Percentiles rank a stretch among this genome's conserved stretches.
Evolutionary conservation across 495 filamentous ascomycete species (phyloP).

Genomic region (Thermothielavioides terrestris): DNA sequence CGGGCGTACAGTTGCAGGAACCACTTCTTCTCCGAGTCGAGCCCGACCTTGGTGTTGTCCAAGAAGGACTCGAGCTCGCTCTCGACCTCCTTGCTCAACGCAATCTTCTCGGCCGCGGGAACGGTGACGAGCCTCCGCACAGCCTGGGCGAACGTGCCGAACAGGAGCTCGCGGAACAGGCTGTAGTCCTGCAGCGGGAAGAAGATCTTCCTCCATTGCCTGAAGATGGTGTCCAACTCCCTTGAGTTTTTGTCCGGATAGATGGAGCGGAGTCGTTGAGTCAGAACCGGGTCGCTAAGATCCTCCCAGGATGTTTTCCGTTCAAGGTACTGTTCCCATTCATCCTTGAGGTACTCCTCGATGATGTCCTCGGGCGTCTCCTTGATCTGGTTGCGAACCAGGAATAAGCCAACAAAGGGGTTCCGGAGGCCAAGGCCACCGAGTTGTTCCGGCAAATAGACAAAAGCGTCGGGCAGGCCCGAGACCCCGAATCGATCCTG

Average conservation of each 20-base stretch:
- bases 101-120: conserved; percentile 12
- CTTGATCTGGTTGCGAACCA: conserved; percentile 29
- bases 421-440: conserved; percentile 50
- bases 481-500: conserved; percentile 43
- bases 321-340: conserved; percentile 28
- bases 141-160: neutral
- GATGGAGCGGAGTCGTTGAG: conserved; percentile 5
- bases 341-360: conserved; percentile 28
- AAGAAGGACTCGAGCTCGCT: conserved; percentile 12
- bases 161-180: conserved; percentile 33
- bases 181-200: conserved; percentile 42
- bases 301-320: conserved; percentile 31
- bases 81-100: conserved; percentile 16
- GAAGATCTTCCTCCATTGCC: conserved; percentile 23
- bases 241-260: neutral
- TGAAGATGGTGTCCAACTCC: neutral
- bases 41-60: conserved; percentile 2
- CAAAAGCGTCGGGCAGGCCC: conserved; percentile 54
- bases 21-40: conserved; percentile 41
- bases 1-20: conserved; percentile 41
- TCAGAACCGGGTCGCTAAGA: conserved; percentile 30
- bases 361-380: conserved; percentile 28
- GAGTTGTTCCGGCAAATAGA: conserved; percentile 48
- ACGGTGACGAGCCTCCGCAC: conserved; percentile 19
- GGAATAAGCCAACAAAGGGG: conserved; percentile 40